Evolutionary conservation across 2,329 filamentous ascomycete genomes (phyloP), one percentile per base, ranked within the genome.

Genomic region (Talaromyces sp.): DNA sequence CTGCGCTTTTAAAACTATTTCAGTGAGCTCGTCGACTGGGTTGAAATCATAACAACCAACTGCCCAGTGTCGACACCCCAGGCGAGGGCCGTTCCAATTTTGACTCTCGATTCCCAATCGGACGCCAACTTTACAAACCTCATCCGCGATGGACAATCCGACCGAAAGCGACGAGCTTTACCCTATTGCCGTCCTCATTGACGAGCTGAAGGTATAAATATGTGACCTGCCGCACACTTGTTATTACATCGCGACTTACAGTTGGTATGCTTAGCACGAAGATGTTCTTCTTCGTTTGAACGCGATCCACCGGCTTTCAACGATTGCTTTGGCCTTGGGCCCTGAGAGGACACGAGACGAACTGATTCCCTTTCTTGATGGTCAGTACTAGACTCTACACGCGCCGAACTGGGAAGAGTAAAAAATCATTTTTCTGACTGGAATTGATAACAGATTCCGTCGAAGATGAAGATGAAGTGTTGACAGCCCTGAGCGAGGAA

Each of bases 141-240:
- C 59, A 61, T 77, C 80, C 85, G 84, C 78, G 78, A 98, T 98
- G 93, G 91, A 97, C 81, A 89, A 89, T 80, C 85, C 88, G 78
- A 90, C 89, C 80, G 87, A 93, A 82, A 96, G 89, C 78, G 95
- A 99, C 81, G 96, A 98, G 88, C 92, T 99, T 73, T 99, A 98
- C 80, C 95, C 95, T 77, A 99, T 99, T 83, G 95, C 96, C 75
- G 95, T 99, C 69, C 88, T 99, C 80, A 99, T 99, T 80, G 95
- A 99, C 79, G 95, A 99, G 86, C 85, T 99, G 74, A 99, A 97
- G 91, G 93, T 96, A 86, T 71, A 78, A 72, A 67, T 62, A 65
- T 32, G 55, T 55, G 31, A 54, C n/a, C 24, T 35, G 43, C n/a
- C 24, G 13, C 58, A 54, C 55, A 49, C 27, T 52, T 32, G 55